phyloP scores from a whole-genome alignment of 2,329 filamentous ascomycete species.

The Clonostachys chloroleuca region DNA sequence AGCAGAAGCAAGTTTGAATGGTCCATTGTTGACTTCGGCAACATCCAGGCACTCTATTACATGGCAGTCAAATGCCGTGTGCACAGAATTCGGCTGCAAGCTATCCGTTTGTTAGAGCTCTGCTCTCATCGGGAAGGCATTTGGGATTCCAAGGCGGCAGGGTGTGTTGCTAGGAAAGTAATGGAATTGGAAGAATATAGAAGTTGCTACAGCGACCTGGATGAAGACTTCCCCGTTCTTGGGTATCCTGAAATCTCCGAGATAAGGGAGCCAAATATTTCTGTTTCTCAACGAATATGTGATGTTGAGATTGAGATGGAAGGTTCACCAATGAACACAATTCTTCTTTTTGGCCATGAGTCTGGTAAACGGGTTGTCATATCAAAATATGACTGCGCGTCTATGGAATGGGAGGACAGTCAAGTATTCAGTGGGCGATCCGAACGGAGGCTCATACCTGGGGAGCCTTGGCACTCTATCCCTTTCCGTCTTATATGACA shows the following conservation, averaged over 20 bases:
- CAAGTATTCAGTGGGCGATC: no score
- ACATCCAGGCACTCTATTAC: constrained; percentile 38
- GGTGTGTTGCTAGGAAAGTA: constrained; percentile 24
- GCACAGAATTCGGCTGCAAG: constrained; percentile 29
- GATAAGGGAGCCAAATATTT: no score
- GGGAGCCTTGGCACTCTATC: no score
- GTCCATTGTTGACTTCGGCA: constrained; percentile 34
- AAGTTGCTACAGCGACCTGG: background rate
- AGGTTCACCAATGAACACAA: no score
- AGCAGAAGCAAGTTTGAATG: background rate
- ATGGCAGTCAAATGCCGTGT: constrained; percentile 40
- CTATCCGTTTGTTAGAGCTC: constrained; percentile 20
- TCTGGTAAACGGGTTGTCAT: no score
- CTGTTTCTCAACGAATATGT: no score
- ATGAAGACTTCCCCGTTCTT: background rate
- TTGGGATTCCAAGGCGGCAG: constrained; percentile 28
- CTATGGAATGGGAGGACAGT: no score
- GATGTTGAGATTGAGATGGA: no score
- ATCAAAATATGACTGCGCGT: no score
- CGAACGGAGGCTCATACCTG: no score
- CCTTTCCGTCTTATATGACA: no score
- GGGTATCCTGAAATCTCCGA: background rate
- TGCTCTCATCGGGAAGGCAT: constrained; percentile 29
- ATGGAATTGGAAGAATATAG: constrained; percentile 28
- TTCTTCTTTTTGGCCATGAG: no score